Base-by-base conservation (phyloP, 306 rosid genomes). In the Casuarina equisetifolia region DNA sequence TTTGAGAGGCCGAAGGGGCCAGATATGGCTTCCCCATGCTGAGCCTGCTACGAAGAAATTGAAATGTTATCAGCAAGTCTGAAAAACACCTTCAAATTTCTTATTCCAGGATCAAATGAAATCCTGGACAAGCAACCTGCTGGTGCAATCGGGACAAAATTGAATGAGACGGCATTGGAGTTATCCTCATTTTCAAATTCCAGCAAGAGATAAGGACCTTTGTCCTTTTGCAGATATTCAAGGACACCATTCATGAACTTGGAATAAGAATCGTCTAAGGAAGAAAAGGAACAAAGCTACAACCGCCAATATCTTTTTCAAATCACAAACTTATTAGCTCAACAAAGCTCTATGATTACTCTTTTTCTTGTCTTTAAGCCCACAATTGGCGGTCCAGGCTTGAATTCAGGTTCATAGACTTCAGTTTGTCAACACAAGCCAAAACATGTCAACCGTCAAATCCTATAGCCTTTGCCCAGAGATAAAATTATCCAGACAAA, bases 371-470 rank as follows among this genome's bases (percentile, higher is more conserved):
- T 66, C 71, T 63, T 17, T 35, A 66, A 40, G 71, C 71, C 50
- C 71, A 42, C 49, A 66, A 66, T 66, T 66, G 50, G 42, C 71
- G 71, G 49, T 66, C 19, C 3, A 70, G 39, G 20, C 77, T 61
- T 49, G 62, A 76, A 49, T 43, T 45, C 74, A 38, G 58, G 63
- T 74, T 75, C 58, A 51, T 74, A 55, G 64, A 54, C 15, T 72
- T 10, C 39, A 19, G 51, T 78, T 49, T 4, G 73, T 79, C 82
- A 72, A 62, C 50, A 13, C 16, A 12, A 50, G 48, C 55, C 42
- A 42, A 63, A 71, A 72, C 13, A 48, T 71, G 52, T 48, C 42
- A 16, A 43, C 3, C 69, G 1, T 62, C 54, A 1, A 12, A 8
- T 25, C 32, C 32, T 25, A 25, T 25, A 25, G 32, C 32, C 32